Base-by-base conservation (phyloP, 371 early-diverging fungal species). In the Mortierella sp. region DNA sequence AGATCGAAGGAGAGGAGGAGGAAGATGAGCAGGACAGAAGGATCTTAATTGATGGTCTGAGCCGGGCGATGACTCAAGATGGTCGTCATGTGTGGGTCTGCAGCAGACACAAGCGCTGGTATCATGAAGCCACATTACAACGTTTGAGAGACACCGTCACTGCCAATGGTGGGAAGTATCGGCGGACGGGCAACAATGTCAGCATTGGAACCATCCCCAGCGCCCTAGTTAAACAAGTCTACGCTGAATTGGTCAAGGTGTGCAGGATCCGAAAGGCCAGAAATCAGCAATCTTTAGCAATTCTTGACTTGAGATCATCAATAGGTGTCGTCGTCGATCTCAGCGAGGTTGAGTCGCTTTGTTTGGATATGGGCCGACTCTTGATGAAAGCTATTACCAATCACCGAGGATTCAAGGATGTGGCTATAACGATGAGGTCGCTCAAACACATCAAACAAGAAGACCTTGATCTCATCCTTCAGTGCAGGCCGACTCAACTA, bases 181-280 rank as follows among this genome's bases (percentile, higher is more conserved):
- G 8, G 10, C 8, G 8, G 24, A 34, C 7, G 7, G 7, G 10
- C 7, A 21, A 24, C 4, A 23, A 48, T 18, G 48, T 18, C 24
- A 23, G 2, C 23, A 26, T 48, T 24, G 23, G 13, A 13, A 26
- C 23, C 5, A 26, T n/a, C 6, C 19, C 46, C 19, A n/a, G 19
- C 1, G 12, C 30, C 60, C 12, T 9, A 18, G 46, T 21, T 18
- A 24, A n/a, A 12, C 43, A 54, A 42, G 42, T 67, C 42, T 67
- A 43, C 14, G 28, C 23, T 13, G 50, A 21, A 12, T 27, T 67
- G 26, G 26, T n/a, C 13, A 38, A 55, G n/a, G n/a, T n/a, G n/a
- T n/a, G n/a, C n/a, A n/a, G n/a, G n/a, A n/a, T n/a, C n/a, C n/a
- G n/a, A n/a, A n/a, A n/a, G n/a, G n/a, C n/a, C n/a, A n/a, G n/a